Evolutionary conservation across 2,329 filamentous ascomycete species (phyloP), one percentile per base, ranked within the genome.

Genomic region (Elsinoe perseae): DNA sequence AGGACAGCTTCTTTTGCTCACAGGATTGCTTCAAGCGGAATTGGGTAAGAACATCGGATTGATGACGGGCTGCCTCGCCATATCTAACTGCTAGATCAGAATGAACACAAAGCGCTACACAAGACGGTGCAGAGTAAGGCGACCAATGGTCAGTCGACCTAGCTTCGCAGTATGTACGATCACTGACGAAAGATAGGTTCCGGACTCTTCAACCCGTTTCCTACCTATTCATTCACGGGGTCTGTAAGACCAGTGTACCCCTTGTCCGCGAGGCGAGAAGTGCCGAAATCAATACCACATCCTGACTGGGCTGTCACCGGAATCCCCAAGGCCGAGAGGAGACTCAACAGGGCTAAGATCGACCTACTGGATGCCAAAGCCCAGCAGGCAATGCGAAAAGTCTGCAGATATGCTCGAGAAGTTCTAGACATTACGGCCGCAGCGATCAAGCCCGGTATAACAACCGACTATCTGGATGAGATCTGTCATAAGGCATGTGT

Each of bases 11-110:
- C 74, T 98, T 97, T 76, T 98, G 93, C 77, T 90, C 90, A 25
- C 93, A 98, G 72, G 93, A 97, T 65, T 98, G 93, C 78, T 98
- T 98, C 76, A 97, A 96, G 80, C 85, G 84, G 72, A 98, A 90
- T 77, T 98, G 93, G 93, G 93, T 97, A 83, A 64, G 68, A n/a
- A n/a, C n/a, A n/a, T n/a, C n/a, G n/a, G n/a, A n/a, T n/a, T n/a
- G n/a, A n/a, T n/a, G n/a, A n/a, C n/a, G n/a, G n/a, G n/a, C n/a
- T n/a, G n/a, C n/a, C n/a, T n/a, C n/a, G n/a, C 36, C 34, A 40
- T 44, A 50, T 68, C 59, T 44, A 64, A 56, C 32, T 53, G 10
- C 56, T 61, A 66, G 62, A 63, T 12, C 12, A 58, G 56, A 55
- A 38, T 32, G 14, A 48, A 27, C 56, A 58, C 21, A 58, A 55